Evolutionary conservation across 2,329 filamentous ascomycete genomes (phyloP), one percentile per base, ranked within the genome.

Genomic region (Pseudocercospora fijiensis): DNA sequence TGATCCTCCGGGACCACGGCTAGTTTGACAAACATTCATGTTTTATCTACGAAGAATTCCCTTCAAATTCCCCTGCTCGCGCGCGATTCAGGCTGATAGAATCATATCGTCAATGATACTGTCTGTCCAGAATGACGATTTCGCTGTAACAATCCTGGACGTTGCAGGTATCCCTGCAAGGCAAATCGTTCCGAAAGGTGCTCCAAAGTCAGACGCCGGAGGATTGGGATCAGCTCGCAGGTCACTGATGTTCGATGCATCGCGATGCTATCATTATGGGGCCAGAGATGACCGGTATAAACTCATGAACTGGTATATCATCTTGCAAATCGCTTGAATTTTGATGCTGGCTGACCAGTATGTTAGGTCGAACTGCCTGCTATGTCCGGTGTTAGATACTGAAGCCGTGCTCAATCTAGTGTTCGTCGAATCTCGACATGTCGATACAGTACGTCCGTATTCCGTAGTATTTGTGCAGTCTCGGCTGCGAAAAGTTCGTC

Each of bases 1-100:
- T 85, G 74, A 85, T 85, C 71, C 78, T 85, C 0, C 83, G 83
- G 7, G 83, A 85, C 63, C 83, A 85, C 64, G 83, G 83, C 59
- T 85, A 82, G 83, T 85, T 84, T 67, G 83, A 85, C 70, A 85
- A 85, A 73, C 79, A n/a, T n/a, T n/a, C n/a, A n/a, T n/a, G 83
- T 2, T 84, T 85, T 71, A 84, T 85, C 80, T 85, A 85, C 71
- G 83, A 85, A 65, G 82, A 85, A 71, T 79, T 79, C 76, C 13
- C 85, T 85, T 73, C 82, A 85, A 71, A 85, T 85, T 83, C 83
- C 83, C 0, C 83, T 85, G 55, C 69, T 85, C 3, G 76, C 82
- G 8, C 77, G 80, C 0, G 57, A 82, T 84, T 61, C 49, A 59
- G 1, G 62, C 78, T 0, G 76, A 77, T 0, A 74, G 72, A 0